Evolutionary conservation across 768 basidiomycete genomes (phyloP).

Genomic region (Lactifluus hygrophoroides): DNA sequence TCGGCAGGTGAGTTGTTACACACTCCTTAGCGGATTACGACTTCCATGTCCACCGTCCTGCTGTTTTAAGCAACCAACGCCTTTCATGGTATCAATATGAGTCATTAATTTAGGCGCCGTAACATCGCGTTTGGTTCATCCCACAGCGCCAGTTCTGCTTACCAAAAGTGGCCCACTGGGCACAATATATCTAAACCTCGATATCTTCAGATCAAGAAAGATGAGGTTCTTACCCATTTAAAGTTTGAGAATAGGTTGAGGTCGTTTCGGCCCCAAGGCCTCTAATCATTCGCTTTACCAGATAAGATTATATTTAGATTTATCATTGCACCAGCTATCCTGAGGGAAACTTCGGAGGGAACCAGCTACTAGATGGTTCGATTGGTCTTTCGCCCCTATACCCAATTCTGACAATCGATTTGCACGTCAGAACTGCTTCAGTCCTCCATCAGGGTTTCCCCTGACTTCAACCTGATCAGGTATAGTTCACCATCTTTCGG

Average conservation of each 20-base stretch:
- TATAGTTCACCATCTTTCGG: constrained; percentile 90
- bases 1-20: constrained; percentile 87
- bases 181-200: constrained; percentile 58
- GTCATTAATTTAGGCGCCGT: constrained; percentile 76
- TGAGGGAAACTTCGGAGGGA: constrained; percentile 86
- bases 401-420: constrained; percentile 93
- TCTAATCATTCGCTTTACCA: constrained; percentile 86
- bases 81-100: constrained; percentile 80
- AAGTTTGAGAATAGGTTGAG: constrained; percentile 78
- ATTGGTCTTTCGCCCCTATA: constrained; percentile 96
- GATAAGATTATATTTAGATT: constrained; percentile 48
- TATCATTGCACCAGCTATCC: constrained; percentile 64
- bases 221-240: constrained; percentile 52
- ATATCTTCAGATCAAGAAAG: constrained; percentile 41
- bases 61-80: constrained; percentile 85
- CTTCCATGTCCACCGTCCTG: constrained; percentile 85
- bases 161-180: constrained; percentile 70
- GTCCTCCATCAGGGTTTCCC: constrained; percentile 95
- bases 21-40: constrained; percentile 81
- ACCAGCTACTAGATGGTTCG: constrained; percentile 92
- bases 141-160: constrained; percentile 66
- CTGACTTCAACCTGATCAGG: constrained; percentile 87
- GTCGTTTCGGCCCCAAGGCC: constrained; percentile 83
- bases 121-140: constrained; percentile 60
- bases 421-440: constrained; percentile 95